Evolutionary conservation across 495 filamentous ascomycete genomes (phyloP), one percentile per base, ranked within the genome.

Genomic region (Aspergillus diversus): DNA sequence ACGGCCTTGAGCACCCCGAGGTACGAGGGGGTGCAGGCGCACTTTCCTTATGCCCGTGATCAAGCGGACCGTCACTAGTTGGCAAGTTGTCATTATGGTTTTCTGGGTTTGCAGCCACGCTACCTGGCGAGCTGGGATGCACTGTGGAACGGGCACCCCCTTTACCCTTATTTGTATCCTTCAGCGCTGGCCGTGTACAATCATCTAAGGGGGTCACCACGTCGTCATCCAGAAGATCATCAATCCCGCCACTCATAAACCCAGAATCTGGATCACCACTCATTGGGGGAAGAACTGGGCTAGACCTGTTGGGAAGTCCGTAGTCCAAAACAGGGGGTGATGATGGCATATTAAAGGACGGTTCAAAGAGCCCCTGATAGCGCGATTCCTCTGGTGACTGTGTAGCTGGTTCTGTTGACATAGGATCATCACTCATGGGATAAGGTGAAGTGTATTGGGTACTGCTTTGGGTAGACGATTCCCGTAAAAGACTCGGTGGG

Each of bases 221-320:
- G 15, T 85, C 83, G 39, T 84, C 80, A 55, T 83, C 77, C 37
- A 85, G 66, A 15, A 81, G 70, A 9, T 91, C 86, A 17, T 91
- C 87, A 13, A 91, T 70, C 0, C 83, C 83, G 7, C 86, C 89
- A 73, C 89, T 93, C 89, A 92, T 90, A 68, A 92, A 93, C 0
- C 90, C 90, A 9, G 90, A 93, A 71, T 96, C 91, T 12, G 83
- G 78, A 59, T 83, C 79, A 42, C 81, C 74, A 7, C 80, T 77
- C 77, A 91, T 81, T 8, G 83, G 78, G 8, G 91, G 90, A 42
- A 94, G 78, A 27, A 86, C 80, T 6, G 92, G 92, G 64, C 92
- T 96, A 3, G 92, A 94, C 34, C 87, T 82, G 61, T 65, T 72
- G 31, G 65, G 87, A 73, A 77, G 84, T 79, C 61, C 83, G 75